Conservation (phyloP, 2,329 filamentous ascomycete species). For the Pseudohalonectria lignicola region DNA sequence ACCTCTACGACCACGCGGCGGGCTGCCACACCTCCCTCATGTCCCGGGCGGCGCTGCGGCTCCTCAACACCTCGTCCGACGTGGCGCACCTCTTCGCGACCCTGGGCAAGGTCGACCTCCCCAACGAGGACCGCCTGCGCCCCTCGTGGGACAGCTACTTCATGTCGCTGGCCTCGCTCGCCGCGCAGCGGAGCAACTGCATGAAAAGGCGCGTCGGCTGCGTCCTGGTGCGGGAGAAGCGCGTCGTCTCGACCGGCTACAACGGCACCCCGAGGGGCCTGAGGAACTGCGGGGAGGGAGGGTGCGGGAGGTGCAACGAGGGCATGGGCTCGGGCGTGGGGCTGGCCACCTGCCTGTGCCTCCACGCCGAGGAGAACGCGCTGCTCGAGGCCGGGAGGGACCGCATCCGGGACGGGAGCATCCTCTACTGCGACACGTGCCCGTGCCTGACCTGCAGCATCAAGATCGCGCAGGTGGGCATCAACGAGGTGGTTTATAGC, state of each 20-base stretch:
- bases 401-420: slow-evolving; percentile 69
- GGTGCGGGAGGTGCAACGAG: slow-evolving; percentile 78
- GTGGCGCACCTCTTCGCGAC: slow-evolving; percentile 61
- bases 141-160: slow-evolving; percentile 97
- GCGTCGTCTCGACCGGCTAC: slow-evolving; percentile 92
- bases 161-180: slow-evolving; percentile 90
- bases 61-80: slow-evolving; percentile 72
- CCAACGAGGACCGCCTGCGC: slow-evolving; percentile 67
- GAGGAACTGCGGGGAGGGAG: slow-evolving; percentile 84
- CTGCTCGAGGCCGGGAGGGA: slow-evolving; percentile 89
- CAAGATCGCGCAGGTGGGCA: slow-evolving; percentile 95
- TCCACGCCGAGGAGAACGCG: slow-evolving; percentile 98
- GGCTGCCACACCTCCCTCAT: slow-evolving; percentile 71
- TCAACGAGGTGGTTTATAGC: slow-evolving; percentile 89
- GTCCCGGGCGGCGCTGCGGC: slow-evolving; percentile 68
- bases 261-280: slow-evolving; percentile 92
- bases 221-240: slow-evolving; percentile 74
- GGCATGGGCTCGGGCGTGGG: slow-evolving; percentile 58
- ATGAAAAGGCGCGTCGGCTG: slow-evolving; percentile 97
- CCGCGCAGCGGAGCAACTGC: slow-evolving; percentile 85
- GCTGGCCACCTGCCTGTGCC: slow-evolving; percentile 80
- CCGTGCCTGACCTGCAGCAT: slow-evolving; percentile 96
- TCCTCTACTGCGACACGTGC: slow-evolving; percentile 92
- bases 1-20: slow-evolving; percentile 57
- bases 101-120: slow-evolving; percentile 64